Base-by-base conservation (phyloP, 495 filamentous ascomycete genomes). In the Chaetomium tenue region DNA sequence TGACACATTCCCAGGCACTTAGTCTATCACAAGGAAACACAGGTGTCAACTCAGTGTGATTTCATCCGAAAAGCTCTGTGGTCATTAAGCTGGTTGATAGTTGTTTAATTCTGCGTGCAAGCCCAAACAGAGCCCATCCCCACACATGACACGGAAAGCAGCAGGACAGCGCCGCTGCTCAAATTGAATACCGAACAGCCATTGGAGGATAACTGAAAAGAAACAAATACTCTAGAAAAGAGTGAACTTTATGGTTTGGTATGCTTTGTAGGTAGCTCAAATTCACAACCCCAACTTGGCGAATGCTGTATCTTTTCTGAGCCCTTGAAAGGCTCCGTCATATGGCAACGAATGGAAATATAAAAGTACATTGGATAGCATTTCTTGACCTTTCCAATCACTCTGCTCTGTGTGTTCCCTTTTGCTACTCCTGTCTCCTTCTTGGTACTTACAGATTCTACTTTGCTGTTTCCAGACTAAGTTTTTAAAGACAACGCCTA, bases 141-240 rank as follows among this genome's bases (percentile, higher is more conserved):
- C 46, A 50, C 46, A 5, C 9, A 13, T 26, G 12, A 6, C 15
- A 25, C 59, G 59, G 59, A 25, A 61, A 61, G 59, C 59, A 61
- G 59, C 59, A 61, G 59, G 8, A 40, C 22, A 26, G 26, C 48
- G 16, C 12, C 4, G 39, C 5, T 44, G 55, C n/a, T 25, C 55
- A 47, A 1, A 20, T 12, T 11, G 44, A 15, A 22, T 9, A 18
- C 44, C 18, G 5, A 15, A 4, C 44, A 47, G 44, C 5, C 44
- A 47, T 47, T 47, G 44, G 18, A 47, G 44, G 16, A 20, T 13
- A n/a, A 18, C 16, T 22, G 44, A 15, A 37, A 47, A 44, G 13
- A 44, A 18, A 18, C 18, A 2, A 1, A 15, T 44, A 44, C 40
- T 44, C 18, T 18, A 0, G 11, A 44, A 44, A 44, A 44, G 13